phyloP scores from a whole-genome alignment of 73 alveolate species.

The Paramecium primaurelia region DNA sequence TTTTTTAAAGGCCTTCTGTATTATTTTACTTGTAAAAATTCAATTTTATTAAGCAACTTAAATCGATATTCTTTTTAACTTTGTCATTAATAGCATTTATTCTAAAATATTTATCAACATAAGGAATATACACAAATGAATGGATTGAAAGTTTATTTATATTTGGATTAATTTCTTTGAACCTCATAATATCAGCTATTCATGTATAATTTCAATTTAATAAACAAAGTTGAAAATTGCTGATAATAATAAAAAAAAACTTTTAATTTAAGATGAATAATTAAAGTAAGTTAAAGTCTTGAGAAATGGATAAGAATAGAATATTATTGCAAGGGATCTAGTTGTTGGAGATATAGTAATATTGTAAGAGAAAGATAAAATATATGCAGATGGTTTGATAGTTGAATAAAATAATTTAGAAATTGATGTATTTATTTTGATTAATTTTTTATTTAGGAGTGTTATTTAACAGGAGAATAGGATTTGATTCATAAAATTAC shows the following conservation, averaged over 20 bases:
- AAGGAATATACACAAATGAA: slow-evolving; percentile 43
- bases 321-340: slow-evolving; percentile 54
- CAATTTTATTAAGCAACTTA: slow-evolving; percentile 48
- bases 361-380: slow-evolving; percentile 68
- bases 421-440: slow-evolving; percentile 46
- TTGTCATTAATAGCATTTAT: slow-evolving; percentile 70
- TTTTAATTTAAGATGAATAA: background rate
- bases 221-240: slow-evolving; percentile 56
- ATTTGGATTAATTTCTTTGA: slow-evolving; percentile 67
- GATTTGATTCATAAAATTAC: slow-evolving; percentile 66
- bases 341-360: slow-evolving; percentile 80
- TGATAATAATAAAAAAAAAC: slow-evolving; percentile 33
- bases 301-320: slow-evolving; percentile 66
- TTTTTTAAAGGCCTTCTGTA: background rate
- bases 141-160: slow-evolving; percentile 80
- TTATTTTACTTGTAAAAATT: background rate
- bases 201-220: background rate
- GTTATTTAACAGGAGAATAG: slow-evolving; percentile 82
- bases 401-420: slow-evolving; percentile 60
- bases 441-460: slow-evolving; percentile 41
- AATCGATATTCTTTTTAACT: slow-evolving; percentile 65
- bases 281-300: slow-evolving; percentile 54
- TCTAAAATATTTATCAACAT: slow-evolving; percentile 32
- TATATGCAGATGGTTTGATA: slow-evolving; percentile 76
- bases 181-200: slow-evolving; percentile 65